Evolutionary conservation across 2,329 filamentous ascomycete genomes (phyloP).

Genomic region (Microcyclospora pomicola): DNA sequence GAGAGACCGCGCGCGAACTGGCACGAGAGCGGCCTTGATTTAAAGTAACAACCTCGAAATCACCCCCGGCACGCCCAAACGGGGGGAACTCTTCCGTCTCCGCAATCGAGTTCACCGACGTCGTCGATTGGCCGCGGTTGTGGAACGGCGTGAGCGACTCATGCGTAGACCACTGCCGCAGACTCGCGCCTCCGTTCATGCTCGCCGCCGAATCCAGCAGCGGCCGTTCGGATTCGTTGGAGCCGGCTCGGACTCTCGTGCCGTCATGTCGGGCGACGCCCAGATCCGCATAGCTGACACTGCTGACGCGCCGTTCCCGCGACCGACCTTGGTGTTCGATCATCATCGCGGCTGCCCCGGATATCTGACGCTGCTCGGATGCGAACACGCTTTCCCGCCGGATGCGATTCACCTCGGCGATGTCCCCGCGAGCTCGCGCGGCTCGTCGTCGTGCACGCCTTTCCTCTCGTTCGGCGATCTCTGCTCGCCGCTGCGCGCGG

Average conservation of each 20-base stretch:
- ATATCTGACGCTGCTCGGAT: slow-evolving; percentile 26
- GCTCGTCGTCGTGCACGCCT: slow-evolving; percentile 55
- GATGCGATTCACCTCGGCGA: slow-evolving; percentile 52
- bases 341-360: slow-evolving; percentile 33
- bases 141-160: slow-evolving; percentile 25
- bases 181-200: slow-evolving; percentile 30
- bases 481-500: slow-evolving; percentile 58
- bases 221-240: slow-evolving; percentile 51
- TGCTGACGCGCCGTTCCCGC: slow-evolving; percentile 55
- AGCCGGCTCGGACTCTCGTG: slow-evolving; percentile 58
- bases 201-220: slow-evolving; percentile 59
- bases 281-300: slow-evolving; percentile 62
- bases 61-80: slow-evolving; percentile 22
- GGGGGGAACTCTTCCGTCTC: slow-evolving; percentile 16
- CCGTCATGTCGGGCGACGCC: slow-evolving; percentile 67
- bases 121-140: slow-evolving; percentile 29
- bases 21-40: slow-evolving; percentile 24
- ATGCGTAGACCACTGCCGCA: slow-evolving; percentile 18
- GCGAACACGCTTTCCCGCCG: slow-evolving; percentile 42
- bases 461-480: slow-evolving; percentile 64
- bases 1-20: slow-evolving; percentile 9
- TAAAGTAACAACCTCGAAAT: slow-evolving; percentile 31
- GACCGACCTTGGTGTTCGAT: slow-evolving; percentile 46
- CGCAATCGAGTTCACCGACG: slow-evolving; percentile 25
- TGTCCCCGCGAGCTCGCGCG: slow-evolving; percentile 58